Conservation (phyloP, 768 basidiomycete genomes). For the Lactifluus piperatus region DNA sequence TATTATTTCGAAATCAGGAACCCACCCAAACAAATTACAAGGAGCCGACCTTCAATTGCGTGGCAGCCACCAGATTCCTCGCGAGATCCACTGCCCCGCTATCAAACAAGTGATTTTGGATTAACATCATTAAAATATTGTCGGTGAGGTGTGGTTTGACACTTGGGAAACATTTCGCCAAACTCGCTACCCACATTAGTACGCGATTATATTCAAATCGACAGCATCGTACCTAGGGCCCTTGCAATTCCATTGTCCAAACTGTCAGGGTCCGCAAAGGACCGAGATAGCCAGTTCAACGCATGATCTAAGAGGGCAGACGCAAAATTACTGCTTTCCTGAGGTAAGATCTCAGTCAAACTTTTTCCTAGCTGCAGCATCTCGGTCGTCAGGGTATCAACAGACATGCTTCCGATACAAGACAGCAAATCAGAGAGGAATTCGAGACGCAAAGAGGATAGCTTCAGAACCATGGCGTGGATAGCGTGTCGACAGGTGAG, state of each 20-base stretch:
- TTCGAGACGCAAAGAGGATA: conserved; percentile 1
- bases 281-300: conserved; percentile 1
- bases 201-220: not conserved
- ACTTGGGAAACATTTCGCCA: conserved; percentile 28
- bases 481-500: conserved; percentile 7
- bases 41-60: conserved; percentile 50
- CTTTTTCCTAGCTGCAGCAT: not conserved
- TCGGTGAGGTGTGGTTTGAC: conserved; percentile 49
- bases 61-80: conserved; percentile 20
- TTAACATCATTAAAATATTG: conserved; percentile 52
- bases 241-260: not conserved
- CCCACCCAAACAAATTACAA: not conserved
- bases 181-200: conserved; percentile 8
- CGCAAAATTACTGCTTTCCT: not conserved
- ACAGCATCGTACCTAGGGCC: conserved; percentile 5
- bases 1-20: conserved; percentile 17
- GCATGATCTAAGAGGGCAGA: conserved; percentile 5
- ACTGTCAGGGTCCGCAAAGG: conserved; percentile 1
- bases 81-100: conserved; percentile 25
- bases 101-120: conserved; percentile 51
- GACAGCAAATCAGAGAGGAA: conserved; percentile 7
- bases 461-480: not conserved
- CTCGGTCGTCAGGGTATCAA: not conserved
- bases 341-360: not conserved
- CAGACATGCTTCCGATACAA: conserved; percentile 1